Base-by-base conservation (phyloP, 2,329 filamentous ascomycete species). In the Ploettnerulaceae sp. region DNA sequence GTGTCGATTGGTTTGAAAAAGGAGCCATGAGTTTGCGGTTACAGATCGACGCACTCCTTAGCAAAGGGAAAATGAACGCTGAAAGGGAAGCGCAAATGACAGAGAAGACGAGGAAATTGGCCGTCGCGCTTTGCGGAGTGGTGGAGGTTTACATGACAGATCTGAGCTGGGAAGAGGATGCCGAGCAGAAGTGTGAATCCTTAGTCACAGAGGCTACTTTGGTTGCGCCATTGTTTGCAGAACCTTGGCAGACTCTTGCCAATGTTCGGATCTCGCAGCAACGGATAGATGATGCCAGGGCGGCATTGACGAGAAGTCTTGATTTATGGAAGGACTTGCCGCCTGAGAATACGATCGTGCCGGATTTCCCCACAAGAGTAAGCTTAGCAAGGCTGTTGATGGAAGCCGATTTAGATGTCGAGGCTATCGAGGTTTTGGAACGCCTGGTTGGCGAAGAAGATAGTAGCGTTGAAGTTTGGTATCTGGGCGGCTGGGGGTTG, bases 141-240 rank as follows among this genome's bases (percentile, higher is more conserved):
- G 83, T 88, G 5, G 93, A 98, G 70, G 89, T 98, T 39, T 98
- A 96, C 73, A 98, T 98, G 93, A 98, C 93, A 8, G 93, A 98
- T 70, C 71, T 97, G 59, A 93, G 86, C 60, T 93, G 79, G 88
- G 90, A 96, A 68, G 81, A 82, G 42, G 89, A 96, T 62, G 93
- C 91, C 4, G 93, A 98, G 70, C 72, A 78, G 56, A 79, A 84
- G 57, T 98, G 94, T 71, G 91, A 98, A 68, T 72, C 79, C 4
- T 80, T 95, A 49, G 80, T 97, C 54, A 95, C 90, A 5, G 89
- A 98, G 70, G 93, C 93, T 20, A 82, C 93, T 47, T 72, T 95
- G 59, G 79, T 94, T 51, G 86, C 86, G 48, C 89, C 91, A 3
- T 77, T 84, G 45, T 83, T 81, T 45, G 79, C 90, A 3, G 91